phyloP scores from a whole-genome alignment of 345 rosid genomes.

The Linum trigynum region DNA sequence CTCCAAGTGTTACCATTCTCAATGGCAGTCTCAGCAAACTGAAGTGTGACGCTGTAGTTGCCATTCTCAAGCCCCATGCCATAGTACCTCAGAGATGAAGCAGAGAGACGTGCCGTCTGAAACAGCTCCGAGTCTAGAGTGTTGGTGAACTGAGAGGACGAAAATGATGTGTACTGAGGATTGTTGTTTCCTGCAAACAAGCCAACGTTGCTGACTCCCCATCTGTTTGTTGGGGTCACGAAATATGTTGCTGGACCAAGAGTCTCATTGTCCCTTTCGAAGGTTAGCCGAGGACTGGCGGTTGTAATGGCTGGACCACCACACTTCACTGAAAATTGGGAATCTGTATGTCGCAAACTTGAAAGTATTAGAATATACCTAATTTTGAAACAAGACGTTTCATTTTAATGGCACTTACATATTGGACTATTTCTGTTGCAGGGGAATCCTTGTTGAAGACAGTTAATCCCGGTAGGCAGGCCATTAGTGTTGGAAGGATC shows the following conservation, averaged over 20 bases:
- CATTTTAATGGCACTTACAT: slow-evolving; percentile 35
- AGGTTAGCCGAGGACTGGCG: slow-evolving; percentile 19
- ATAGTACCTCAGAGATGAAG: slow-evolving; percentile 65
- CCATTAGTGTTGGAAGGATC: slow-evolving; percentile 28
- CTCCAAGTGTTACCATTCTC: slow-evolving; percentile 22
- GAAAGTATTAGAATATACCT: background rate
- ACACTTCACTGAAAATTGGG: slow-evolving; percentile 42
- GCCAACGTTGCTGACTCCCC: slow-evolving; percentile 46
- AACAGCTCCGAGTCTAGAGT: slow-evolving; percentile 33
- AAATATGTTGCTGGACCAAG: slow-evolving; percentile 56
- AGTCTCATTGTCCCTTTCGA: slow-evolving; percentile 37
- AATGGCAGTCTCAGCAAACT: slow-evolving; percentile 36
- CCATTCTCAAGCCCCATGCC: slow-evolving; percentile 84
- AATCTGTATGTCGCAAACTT: slow-evolving; percentile 27
- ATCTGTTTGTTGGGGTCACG: slow-evolving; percentile 29
- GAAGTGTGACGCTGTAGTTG: slow-evolving; percentile 45
- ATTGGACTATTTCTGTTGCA: slow-evolving; percentile 47
- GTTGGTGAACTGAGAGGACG: slow-evolving; percentile 27
- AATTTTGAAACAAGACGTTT: background rate
- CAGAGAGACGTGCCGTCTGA: slow-evolving; percentile 54
- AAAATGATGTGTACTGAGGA: slow-evolving; percentile 19
- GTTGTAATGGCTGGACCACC: slow-evolving; percentile 53
- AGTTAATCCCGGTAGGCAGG: slow-evolving; percentile 42
- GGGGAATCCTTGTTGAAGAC: slow-evolving; percentile 58
- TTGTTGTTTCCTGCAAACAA: slow-evolving; percentile 23